These are phyloP conservation scores for Russula dissimulans DNA, from an alignment of 768 basidiomycete genomes.

Conservation along the genomic window DNA sequence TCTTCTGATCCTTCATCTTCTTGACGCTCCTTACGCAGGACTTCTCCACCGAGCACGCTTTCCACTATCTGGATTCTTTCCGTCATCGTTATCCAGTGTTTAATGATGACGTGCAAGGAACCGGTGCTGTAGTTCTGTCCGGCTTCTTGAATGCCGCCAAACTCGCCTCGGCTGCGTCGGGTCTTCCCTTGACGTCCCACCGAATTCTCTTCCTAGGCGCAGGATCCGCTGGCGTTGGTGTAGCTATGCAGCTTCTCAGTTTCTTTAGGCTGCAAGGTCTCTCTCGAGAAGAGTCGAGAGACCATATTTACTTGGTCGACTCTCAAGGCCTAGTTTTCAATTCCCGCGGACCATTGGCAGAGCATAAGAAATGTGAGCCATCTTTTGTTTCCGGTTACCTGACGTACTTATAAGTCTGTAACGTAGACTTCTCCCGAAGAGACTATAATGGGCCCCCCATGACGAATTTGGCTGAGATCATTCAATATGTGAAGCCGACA, in stretches of 20 bases:
- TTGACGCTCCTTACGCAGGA: conserved; percentile 39
- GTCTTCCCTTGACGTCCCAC: conserved; percentile 57
- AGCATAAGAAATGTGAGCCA: conserved; percentile 71
- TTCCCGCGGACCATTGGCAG: conserved; percentile 60
- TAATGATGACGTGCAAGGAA: conserved; percentile 45
- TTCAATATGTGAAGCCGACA: conserved; percentile 78
- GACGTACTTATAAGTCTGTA: conserved; percentile 1
- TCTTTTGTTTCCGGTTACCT: not conserved
- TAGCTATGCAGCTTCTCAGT: conserved; percentile 79
- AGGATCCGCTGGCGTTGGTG: conserved; percentile 87
- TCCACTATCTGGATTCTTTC: conserved; percentile 72
- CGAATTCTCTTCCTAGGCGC: conserved; percentile 90
- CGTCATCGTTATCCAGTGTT: conserved; percentile 69
- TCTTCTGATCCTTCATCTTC: not conserved
- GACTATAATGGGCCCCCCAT: conserved; percentile 75
- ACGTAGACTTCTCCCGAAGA: conserved; percentile 66
- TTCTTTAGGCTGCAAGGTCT: conserved; percentile 82
- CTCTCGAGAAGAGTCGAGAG: conserved; percentile 65
- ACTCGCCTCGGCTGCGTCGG: conserved; percentile 63
- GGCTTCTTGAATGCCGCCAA: conserved; percentile 86
- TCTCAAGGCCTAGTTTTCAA: conserved; percentile 80
- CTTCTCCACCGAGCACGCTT: conserved; percentile 88
- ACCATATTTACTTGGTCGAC: conserved; percentile 75
- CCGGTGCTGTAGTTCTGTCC: conserved; percentile 84
- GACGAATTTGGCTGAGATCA: conserved; percentile 64